Evolutionary conservation across 805 yeast species (phyloP), one percentile per base, ranked within the genome.

Genomic region (Candida sithepensis): DNA sequence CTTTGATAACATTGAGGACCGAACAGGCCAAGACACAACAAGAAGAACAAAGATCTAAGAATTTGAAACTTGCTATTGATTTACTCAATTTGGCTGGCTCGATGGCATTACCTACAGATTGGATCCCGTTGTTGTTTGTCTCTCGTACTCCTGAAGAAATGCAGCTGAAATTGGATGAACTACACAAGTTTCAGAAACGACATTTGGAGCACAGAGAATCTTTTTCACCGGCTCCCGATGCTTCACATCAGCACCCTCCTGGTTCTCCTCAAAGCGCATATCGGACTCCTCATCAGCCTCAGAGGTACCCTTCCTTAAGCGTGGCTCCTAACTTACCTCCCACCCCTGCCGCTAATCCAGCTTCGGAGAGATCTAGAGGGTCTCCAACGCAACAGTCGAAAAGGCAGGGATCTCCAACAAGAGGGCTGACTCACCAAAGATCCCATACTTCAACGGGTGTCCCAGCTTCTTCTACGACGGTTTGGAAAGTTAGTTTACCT

Each of bases 1-100:
- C 67, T 24, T 53, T 73, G 42, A 53, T 75, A 14, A 54, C 57
- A 26, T 62, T 70, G 32, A 67, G 67, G 53, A 62, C 64, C 2
- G 77, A 73, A 49, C 74, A 74, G 53, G 79, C 74, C 47, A 65
- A 61, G 46, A 67, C 76, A 4, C 66, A 59, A 47, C 74, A 68
- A 44, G 76, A 73, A 45, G 56, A 64, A 33, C 47, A 64, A 28
- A 67, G 65, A 44, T 54, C 59, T 32, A 68, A 67, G 32, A 67
- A 63, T 45, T 64, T 70, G 23, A 47, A 55, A 5, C 55, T 66
- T 4, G 62, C 73, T 1, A 42, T 74, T 10, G 73, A 73, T 39
- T 54, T 75, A 12, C 51, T 75, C 32, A 64, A 52, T 62, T 39
- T 68, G 61, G 55, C 61, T 3, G 41, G 48, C 2, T 42, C 53